phyloP scores from a whole-genome alignment of 805 yeast species.

The Candida railenensis region DNA sequence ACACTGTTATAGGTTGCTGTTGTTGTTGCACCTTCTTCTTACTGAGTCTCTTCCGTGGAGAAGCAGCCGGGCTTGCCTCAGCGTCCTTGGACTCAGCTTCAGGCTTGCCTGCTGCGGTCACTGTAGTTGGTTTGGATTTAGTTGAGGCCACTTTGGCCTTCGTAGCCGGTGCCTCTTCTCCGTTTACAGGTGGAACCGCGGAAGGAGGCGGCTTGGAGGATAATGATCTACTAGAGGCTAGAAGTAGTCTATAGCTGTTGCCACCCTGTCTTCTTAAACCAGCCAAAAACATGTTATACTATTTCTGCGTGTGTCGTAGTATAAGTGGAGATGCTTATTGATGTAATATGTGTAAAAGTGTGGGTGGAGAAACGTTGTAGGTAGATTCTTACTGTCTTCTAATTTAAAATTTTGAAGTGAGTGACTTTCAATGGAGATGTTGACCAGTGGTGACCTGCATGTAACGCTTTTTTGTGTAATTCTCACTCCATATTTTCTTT shows the following conservation, averaged over 20 bases:
- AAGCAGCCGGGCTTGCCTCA: not conserved
- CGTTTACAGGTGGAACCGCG: not conserved
- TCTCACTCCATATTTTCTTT: not conserved
- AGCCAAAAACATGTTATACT: not conserved
- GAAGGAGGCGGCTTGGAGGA: conserved; percentile 5
- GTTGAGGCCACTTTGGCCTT: not conserved
- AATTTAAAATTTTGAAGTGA: no score
- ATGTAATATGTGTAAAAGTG: not conserved
- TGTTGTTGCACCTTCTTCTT: conserved; percentile 6
- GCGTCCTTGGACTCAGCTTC: conserved; percentile 1
- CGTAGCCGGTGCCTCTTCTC: not conserved
- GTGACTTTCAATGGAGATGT: not conserved
- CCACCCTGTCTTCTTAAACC: not conserved
- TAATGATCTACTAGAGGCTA: not conserved
- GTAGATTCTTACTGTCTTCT: no score
- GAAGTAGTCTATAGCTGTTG: not conserved
- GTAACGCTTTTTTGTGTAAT: not conserved
- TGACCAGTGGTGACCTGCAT: not conserved
- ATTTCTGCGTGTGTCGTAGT: not conserved
- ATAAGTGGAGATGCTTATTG: not conserved
- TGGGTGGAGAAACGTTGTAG: not conserved
- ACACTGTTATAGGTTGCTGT: conserved; percentile 3
- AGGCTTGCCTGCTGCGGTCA: not conserved
- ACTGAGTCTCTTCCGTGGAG: conserved; percentile 4
- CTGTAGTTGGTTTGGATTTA: conserved; percentile 5